phyloP scores from a whole-genome alignment of 1,284 basidiomycete genomes.

The Bondarzewia mesenterica region DNA sequence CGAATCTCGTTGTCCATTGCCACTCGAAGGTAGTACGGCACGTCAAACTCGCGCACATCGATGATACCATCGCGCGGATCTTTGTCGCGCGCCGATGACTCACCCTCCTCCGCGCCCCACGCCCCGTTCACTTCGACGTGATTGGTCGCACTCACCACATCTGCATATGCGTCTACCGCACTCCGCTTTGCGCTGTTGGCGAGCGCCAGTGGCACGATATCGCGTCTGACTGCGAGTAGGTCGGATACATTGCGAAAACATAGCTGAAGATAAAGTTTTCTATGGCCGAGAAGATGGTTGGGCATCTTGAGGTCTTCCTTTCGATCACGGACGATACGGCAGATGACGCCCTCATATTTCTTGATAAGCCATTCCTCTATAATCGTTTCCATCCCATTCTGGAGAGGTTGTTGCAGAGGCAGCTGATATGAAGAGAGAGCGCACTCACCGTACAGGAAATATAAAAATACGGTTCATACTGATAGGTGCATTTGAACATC shows the following conservation, averaged over 20 bases:
- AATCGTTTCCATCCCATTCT: conserved; percentile 82
- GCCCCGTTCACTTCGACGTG: conserved; percentile 58
- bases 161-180: conserved; percentile 96
- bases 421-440: background rate
- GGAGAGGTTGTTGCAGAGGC: conserved; percentile 2
- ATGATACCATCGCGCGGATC: conserved; percentile 90
- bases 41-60: conserved; percentile 95
- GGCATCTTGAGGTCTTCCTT: conserved; percentile 96
- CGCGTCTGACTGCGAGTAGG: conserved; percentile 80
- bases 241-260: conserved; percentile 92
- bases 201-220: conserved; percentile 84
- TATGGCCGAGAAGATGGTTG: conserved; percentile 93
- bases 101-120: conserved; percentile 48
- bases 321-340: conserved; percentile 69
- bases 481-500: conserved; percentile 92
- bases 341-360: conserved; percentile 84
- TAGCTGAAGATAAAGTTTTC: conserved; percentile 82
- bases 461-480: conserved; percentile 93
- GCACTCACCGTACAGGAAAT: conserved; percentile 79
- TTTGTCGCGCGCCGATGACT: conserved; percentile 44
- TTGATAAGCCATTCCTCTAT: conserved; percentile 97
- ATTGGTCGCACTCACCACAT: conserved; percentile 82
- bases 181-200: conserved; percentile 91
- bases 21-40: conserved; percentile 95
- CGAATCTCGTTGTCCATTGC: conserved; percentile 98